Conservation (phyloP, 208 protist species). For the Hexamita inflata region DNA sequence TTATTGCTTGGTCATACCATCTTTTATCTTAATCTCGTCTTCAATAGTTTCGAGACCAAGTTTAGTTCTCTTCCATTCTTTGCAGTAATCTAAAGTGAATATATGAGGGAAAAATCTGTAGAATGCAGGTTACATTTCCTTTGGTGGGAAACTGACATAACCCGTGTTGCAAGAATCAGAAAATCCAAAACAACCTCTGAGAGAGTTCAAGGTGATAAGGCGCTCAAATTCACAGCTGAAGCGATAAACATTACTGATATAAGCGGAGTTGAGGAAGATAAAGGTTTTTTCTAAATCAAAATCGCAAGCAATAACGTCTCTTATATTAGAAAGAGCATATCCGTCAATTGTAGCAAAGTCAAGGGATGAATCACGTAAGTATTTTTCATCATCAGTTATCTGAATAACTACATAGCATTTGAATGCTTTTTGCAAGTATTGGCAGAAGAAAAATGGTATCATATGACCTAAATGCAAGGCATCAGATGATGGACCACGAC, state of each 20-base stretch:
- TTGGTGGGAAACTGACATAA: conserved; percentile 19
- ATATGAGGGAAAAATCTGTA: not conserved
- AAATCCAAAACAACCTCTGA: conserved; percentile 18
- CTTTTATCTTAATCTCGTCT: too few relatives aligned
- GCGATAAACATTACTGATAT: conserved; percentile 83
- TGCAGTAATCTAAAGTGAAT: not conserved
- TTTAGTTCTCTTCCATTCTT: not conserved
- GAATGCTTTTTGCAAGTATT: conserved; percentile 88
- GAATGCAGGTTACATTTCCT: conserved; percentile 17
- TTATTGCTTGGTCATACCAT: too few relatives aligned
- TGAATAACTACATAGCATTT: conserved; percentile 90
- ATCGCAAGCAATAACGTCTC: conserved; percentile 95
- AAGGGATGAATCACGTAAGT: conserved; percentile 60
- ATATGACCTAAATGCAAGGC: conserved; percentile 93
- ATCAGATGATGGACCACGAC: conserved; percentile 73
- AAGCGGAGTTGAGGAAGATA: conserved; percentile 92
- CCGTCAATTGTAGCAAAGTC: not conserved
- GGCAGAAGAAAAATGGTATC: conserved; percentile 90
- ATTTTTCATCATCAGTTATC: conserved; percentile 99
- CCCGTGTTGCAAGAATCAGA: not conserved
- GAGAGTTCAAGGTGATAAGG: not conserved
- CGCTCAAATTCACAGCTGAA: conserved; percentile 37
- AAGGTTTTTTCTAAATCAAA: conserved; percentile 91
- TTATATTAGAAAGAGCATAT: conserved; percentile 51
- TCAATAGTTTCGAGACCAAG: not conserved